phyloP scores from a whole-genome alignment of 306 rosid genomes.

The Argentina anserina region DNA sequence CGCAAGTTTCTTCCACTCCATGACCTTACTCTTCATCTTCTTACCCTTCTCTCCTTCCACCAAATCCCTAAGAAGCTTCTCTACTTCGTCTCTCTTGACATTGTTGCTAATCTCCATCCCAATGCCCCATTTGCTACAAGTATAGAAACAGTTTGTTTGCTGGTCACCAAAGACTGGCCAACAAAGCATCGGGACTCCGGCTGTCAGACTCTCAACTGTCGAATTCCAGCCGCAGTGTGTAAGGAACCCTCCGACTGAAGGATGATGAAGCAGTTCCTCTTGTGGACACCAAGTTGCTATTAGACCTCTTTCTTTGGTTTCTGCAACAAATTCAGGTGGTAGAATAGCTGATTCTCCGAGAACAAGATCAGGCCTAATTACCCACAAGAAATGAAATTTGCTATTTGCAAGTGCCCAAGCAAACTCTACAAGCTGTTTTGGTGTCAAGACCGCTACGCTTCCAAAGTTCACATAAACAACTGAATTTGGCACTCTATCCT shows the following conservation, averaged over 20 bases:
- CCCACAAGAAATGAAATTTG: conserved; percentile 18
- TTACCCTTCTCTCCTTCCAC: neutral
- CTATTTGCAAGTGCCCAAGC: conserved; percentile 32
- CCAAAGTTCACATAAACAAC: conserved; percentile 28
- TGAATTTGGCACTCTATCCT: conserved; percentile 7
- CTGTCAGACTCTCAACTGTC: neutral
- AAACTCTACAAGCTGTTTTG: conserved; percentile 9
- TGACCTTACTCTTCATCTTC: neutral
- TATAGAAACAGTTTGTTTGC: neutral
- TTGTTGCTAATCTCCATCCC: neutral
- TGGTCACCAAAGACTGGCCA: neutral
- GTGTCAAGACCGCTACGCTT: conserved; percentile 9
- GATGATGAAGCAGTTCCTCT: neutral
- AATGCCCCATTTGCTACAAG: neutral
- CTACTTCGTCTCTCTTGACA: neutral
- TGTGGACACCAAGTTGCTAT: conserved; percentile 11
- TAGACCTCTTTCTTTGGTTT: conserved; percentile 1
- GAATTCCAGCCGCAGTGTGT: neutral
- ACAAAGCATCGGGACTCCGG: neutral
- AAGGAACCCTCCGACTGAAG: neutral
- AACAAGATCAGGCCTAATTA: conserved; percentile 21
- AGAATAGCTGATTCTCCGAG: neutral
- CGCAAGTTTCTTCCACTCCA: conserved; percentile 4
- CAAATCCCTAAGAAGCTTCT: neutral
- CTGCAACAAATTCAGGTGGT: conserved; percentile 7